Conservation (phyloP, 163 green algal genomes). For the Scenedesmus sp. region DNA sequence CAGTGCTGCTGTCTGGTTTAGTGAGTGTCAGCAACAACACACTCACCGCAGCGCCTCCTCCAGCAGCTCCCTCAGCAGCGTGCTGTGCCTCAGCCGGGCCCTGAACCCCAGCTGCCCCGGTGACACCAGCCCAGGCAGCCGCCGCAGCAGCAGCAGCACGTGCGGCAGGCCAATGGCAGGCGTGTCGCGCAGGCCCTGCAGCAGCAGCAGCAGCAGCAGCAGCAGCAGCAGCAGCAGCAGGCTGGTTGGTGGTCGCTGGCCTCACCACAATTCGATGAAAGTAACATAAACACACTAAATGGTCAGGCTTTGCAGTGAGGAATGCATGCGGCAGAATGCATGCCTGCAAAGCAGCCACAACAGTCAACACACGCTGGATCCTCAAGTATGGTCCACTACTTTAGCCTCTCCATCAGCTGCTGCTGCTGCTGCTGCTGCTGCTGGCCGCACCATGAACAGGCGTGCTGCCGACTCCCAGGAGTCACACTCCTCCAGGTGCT, state of each 20-base stretch:
- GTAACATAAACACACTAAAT: too few species aligned
- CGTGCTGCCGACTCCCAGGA: slow-evolving; percentile 25
- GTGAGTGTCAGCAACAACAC: too few species aligned
- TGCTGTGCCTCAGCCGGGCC: background rate
- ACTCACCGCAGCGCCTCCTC: background rate
- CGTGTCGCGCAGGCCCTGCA: background rate
- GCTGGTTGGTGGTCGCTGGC: background rate
- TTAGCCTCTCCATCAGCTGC: background rate
- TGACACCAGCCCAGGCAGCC: slow-evolving; percentile 6
- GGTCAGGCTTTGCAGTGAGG: too few species aligned
- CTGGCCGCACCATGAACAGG: background rate
- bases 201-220: background rate
- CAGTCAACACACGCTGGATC: too few species aligned
- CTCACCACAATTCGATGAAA: background rate
- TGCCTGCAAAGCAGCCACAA: too few species aligned
- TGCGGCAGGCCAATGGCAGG: background rate
- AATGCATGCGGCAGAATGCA: too few species aligned
- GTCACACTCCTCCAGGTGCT: background rate
- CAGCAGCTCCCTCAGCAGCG: background rate
- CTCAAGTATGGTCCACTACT: too few species aligned
- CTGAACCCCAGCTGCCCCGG: slow-evolving; percentile 4
- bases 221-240: slow-evolving; percentile 28
- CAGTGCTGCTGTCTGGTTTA: too few species aligned
- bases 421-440: background rate
- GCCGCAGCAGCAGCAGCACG: background rate